phyloP scores from a whole-genome alignment of 1,284 basidiomycete species.

The Trichosporon inkin region DNA sequence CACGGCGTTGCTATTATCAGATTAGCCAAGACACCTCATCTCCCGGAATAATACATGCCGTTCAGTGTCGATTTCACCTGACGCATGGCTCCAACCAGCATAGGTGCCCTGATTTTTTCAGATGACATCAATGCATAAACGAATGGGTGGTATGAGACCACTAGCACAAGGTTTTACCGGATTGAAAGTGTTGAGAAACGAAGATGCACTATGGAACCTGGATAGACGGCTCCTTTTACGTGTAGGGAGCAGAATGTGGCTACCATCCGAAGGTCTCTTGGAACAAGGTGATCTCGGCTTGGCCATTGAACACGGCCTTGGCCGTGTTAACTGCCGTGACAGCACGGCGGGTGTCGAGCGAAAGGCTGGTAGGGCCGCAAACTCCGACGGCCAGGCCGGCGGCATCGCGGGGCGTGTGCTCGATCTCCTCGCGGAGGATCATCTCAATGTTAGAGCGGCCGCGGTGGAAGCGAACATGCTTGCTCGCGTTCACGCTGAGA shows the following conservation, averaged over 20 bases:
- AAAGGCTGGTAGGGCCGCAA: constrained; percentile 29
- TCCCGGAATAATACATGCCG: not conserved
- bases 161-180: too few relatives aligned
- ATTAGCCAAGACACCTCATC: not conserved
- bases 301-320: constrained; percentile 23
- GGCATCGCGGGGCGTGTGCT: not conserved
- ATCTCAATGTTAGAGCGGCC: constrained; percentile 18
- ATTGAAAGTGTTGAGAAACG: too few relatives aligned
- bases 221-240: too few relatives aligned
- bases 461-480: constrained; percentile 11
- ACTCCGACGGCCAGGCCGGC: constrained; percentile 19
- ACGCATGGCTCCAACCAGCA: not conserved
- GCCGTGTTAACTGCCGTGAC: constrained; percentile 25
- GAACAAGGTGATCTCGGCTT: constrained; percentile 27
- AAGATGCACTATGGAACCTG: too few relatives aligned
- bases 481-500: not conserved
- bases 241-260: not conserved
- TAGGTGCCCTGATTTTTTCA: too few relatives aligned
- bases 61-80: not conserved
- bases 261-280: constrained; percentile 38
- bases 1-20: not conserved
- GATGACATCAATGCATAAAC: too few relatives aligned
- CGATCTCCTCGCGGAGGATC: constrained; percentile 17
- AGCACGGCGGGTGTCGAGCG: constrained; percentile 24
- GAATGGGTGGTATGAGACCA: too few relatives aligned